A percentile compares a stretch with the other conserved stretches of the same genome.
Conservation (phyloP, 1,284 basidiomycete genomes). For the Sparassis latifolia region DNA sequence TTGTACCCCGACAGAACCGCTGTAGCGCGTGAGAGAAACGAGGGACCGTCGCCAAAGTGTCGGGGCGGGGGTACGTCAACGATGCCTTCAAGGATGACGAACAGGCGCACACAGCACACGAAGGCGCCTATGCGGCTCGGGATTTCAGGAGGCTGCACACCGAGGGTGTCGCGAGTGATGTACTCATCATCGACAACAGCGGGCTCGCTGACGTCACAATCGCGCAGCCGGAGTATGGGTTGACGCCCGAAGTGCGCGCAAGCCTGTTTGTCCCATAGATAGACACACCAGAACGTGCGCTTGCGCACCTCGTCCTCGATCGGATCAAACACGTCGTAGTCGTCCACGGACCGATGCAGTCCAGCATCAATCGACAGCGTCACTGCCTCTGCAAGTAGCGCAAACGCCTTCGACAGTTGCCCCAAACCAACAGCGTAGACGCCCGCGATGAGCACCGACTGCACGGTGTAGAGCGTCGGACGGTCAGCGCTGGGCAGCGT, state of each 20-base stretch:
- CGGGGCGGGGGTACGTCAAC: constrained; percentile 66
- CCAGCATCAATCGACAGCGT: constrained; percentile 84
- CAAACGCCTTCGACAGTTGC: constrained; percentile 80
- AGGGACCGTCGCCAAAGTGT: constrained; percentile 40
- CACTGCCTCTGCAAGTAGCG: constrained; percentile 76
- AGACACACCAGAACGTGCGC: constrained; percentile 91
- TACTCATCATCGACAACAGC: constrained; percentile 83
- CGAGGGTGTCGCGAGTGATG: constrained; percentile 67
- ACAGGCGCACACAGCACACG: constrained; percentile 65
- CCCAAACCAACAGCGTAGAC: constrained; percentile 86
- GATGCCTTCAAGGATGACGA: constrained; percentile 79
- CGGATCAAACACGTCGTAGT: constrained; percentile 83
- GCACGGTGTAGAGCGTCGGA: constrained; percentile 84
- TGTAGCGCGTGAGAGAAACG: constrained; percentile 56
- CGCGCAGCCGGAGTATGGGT: constrained; percentile 75
- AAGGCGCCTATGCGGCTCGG: constrained; percentile 78
- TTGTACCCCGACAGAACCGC: constrained; percentile 51
- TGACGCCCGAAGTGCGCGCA: constrained; percentile 82
- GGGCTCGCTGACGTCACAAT: constrained; percentile 84
- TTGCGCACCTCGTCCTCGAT: constrained; percentile 86
- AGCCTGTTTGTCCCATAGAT: constrained; percentile 89
- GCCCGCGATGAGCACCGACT: constrained; percentile 80
- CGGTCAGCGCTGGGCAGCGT: constrained; percentile 81
- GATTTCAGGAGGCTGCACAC: constrained; percentile 60
- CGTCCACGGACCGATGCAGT: constrained; percentile 78